These are phyloP conservation scores for Aspergillus terreus DNA, from an alignment of 2,329 filamentous ascomycete genomes.

Conservation along the genomic window DNA sequence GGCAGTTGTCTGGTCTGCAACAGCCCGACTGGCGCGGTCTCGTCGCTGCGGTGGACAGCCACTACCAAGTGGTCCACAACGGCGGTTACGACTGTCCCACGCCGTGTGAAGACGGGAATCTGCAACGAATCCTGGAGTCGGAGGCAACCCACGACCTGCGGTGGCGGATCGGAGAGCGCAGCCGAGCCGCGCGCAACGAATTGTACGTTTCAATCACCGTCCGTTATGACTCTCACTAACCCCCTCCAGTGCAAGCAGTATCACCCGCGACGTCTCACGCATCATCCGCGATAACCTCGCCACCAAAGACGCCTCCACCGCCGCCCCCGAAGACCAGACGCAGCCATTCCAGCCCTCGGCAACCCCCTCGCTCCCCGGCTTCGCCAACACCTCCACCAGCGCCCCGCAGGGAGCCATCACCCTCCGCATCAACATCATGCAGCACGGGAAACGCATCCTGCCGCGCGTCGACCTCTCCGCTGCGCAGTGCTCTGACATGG, in stretches of 20 bases:
- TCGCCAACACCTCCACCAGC: constrained; percentile 6
- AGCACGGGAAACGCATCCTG: constrained; percentile 37
- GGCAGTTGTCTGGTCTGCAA: constrained; percentile 39
- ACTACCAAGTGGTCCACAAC: constrained; percentile 39
- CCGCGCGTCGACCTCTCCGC: constrained; percentile 36
- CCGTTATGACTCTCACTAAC: constrained; percentile 16
- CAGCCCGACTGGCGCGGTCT: constrained; percentile 41
- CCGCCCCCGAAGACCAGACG: constrained; percentile 11
- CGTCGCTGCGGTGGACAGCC: constrained; percentile 43
- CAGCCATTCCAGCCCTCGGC: constrained; percentile 18
- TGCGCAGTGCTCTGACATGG: constrained; percentile 32
- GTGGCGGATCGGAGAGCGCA: constrained; percentile 34
- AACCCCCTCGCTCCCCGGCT: constrained; percentile 14
- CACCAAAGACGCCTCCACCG: constrained; percentile 17
- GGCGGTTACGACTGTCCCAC: constrained; percentile 30
- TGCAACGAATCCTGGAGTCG: constrained; percentile 35
- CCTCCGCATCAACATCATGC: constrained; percentile 37
- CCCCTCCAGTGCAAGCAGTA: constrained; percentile 36
- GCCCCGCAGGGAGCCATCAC: constrained; percentile 21
- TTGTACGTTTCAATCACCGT: constrained; percentile 31
- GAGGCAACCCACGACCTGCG: constrained; percentile 26
- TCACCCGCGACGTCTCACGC: constrained; percentile 39
- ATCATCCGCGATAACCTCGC: constrained; percentile 39
- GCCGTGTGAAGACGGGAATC: constrained; percentile 31
- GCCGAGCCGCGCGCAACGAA: constrained; percentile 33